Evolutionary conservation across 2,329 filamentous ascomycete genomes (phyloP), one percentile per base, ranked within the genome.

Genomic region (Aspergillus sp.): DNA sequence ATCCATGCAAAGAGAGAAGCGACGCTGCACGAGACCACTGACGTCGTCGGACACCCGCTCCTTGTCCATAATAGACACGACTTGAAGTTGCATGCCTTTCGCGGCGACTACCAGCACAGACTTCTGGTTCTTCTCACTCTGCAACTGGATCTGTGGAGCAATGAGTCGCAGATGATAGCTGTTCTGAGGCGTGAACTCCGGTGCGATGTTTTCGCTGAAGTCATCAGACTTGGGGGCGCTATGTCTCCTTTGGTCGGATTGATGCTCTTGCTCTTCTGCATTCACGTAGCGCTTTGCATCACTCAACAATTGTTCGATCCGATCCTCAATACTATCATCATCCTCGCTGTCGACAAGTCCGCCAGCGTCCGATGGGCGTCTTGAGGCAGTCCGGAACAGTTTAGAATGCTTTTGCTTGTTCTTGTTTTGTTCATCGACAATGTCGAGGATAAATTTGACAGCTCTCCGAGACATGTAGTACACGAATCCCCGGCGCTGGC

Each of bases 41-140:
- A 99, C 92, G 67, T 91, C 89, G 74, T 99, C 95, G 51, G 88
- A 93, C 59, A 98, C 87, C 62, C 95, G 87, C 70, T 92, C 89
- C 77, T 96, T 97, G 78, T 99, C 95, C 90, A 98, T 97, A 69
- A 99, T 94, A 66, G 97, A 94, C 19, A 99, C 87, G 10, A 99
- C 91, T 79, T 98, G 98, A 59, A 98, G 86, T 75, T 98, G 93
- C 92, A 99, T 99, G 56, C 93, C 92, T 77, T 98, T 98, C 28
- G 93, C 92, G 3, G 94, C 95, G 50, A 98, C 89, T n/a, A 99
- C 83, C 5, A 97, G 90, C n/a, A 96, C 95, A 60, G 96, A 91
- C 76, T 96, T 97, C 63, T 89, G 90, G 76, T 99, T 98, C 82
- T 97, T 98, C 72, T 99, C 95, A 74, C 95, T 98, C 73, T 99